phyloP scores from a whole-genome alignment of 306 rosid genomes.

The Styphnolobium japonicum region DNA sequence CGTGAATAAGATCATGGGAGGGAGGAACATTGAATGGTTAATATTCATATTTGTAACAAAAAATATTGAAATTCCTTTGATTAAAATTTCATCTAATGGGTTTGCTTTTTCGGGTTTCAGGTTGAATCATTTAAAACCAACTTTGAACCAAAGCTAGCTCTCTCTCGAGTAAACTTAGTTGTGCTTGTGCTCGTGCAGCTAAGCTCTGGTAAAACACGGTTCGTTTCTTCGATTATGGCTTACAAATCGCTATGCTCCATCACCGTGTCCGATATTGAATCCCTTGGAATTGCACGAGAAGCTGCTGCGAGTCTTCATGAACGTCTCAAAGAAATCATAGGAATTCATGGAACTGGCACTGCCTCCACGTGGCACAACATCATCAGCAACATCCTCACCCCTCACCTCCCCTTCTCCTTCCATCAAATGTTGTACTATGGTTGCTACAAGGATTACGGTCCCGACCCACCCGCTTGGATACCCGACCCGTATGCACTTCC shows the following conservation, averaged over 20 bases:
- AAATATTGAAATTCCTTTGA: too few relatives aligned
- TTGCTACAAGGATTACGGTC: conserved; percentile 65
- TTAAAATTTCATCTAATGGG: too few relatives aligned
- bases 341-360: conserved; percentile 43
- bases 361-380: conserved; percentile 75
- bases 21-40: too few relatives aligned
- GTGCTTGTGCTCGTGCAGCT: too few relatives aligned
- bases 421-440: conserved; percentile 82
- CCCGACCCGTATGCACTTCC: conserved; percentile 64
- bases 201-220: too few relatives aligned
- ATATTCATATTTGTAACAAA: too few relatives aligned
- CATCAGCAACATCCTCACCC: conserved; percentile 52
- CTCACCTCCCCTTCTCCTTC: conserved; percentile 75
- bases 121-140: too few relatives aligned
- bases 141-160: too few relatives aligned
- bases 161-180: too few relatives aligned
- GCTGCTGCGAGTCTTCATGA: conserved; percentile 47
- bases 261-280: conserved; percentile 61
- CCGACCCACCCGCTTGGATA: conserved; percentile 92
- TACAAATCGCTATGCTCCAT: conserved; percentile 47
- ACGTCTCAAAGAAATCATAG: conserved; percentile 45
- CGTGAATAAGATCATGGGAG: too few relatives aligned
- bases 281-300: conserved; percentile 44
- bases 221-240: conserved; percentile 28
- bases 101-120: too few relatives aligned